Base-by-base conservation (phyloP, 768 basidiomycete species). In the Trametes maxima region DNA sequence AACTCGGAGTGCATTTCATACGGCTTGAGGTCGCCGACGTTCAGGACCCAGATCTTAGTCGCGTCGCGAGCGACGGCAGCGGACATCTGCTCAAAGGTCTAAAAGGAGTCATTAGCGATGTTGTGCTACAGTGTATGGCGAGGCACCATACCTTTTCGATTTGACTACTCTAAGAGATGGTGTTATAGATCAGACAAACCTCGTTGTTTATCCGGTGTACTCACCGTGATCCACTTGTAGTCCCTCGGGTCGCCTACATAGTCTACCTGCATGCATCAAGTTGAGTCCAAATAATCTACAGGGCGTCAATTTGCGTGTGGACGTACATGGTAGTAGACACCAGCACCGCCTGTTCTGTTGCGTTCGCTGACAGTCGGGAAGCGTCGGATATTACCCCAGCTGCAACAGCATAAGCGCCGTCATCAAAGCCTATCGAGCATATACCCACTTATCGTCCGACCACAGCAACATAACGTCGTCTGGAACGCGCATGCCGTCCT, bases 1-100 rank as follows among this genome's bases (percentile, higher is more conserved):
- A 87, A 88, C 64, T 89, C 87, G 25, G 78, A 84, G 51, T 86
- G 82, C 53, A 87, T 82, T 64, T 91, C 89, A 61, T 86, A 86
- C 3, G 87, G 87, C 70, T 90, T 90, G 47, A 91, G 73, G 65
- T 90, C 88, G 13, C 89, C 89, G 54, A 91, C 88, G 68, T 90
- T 91, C 58, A 91, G 71, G 43, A 91, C 81, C 87, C 87, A 89
- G 44, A 91, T 74, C 13, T 77, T 77, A 4, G 77, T 81, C 6
- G 86, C 85, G 21, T 84, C 76, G 21, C 84, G 81, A n/a, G 82
- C 80, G 16, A 84, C 78, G 1, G 87, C 85, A 21, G 87, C 75
- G 24, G 85, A 85, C 80, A 90, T 80, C 76, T 89, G 87, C 64
- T 90, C 86, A 71, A 82, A 85, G 6, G 82, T 78, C 83, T 84